Percentiles rank a stretch among this genome's conserved stretches.
phyloP scores from a whole-genome alignment of 129 eudicot species.

The Flaveria trinervia region DNA sequence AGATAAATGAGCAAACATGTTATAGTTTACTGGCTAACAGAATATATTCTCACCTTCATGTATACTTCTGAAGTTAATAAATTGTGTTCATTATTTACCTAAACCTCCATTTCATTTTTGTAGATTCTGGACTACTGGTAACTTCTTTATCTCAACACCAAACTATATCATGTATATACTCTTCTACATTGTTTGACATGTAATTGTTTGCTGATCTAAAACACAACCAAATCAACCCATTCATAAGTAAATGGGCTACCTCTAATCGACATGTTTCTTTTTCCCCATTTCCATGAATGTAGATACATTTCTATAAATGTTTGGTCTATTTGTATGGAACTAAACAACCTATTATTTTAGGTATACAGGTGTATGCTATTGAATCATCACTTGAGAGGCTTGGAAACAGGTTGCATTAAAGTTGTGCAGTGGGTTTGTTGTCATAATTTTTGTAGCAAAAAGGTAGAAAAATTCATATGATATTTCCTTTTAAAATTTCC shows the following conservation, averaged over 20 bases:
- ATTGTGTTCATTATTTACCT: too few species aligned
- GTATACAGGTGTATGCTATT: constrained; percentile 77
- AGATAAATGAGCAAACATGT: too few species aligned
- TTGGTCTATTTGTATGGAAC: not conserved
- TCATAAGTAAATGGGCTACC: not conserved
- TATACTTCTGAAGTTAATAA: too few species aligned
- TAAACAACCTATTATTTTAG: not conserved
- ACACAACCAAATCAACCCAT: not conserved
- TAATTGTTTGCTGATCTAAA: not conserved
- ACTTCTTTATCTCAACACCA: too few species aligned
- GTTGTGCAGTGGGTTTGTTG: constrained; percentile 83
- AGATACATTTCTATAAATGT: not conserved
- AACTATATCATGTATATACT: too few species aligned
- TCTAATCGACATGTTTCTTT: not conserved
- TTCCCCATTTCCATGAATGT: not conserved
- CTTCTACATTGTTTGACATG: too few species aligned
- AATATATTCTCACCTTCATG: too few species aligned
- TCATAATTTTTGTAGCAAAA: constrained; percentile 26
- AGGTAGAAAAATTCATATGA: constrained; percentile 52
- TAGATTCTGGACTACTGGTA: too few species aligned
- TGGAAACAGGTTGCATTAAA: constrained; percentile 85
- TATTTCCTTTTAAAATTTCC: constrained; percentile 27
- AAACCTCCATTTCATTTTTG: too few species aligned
- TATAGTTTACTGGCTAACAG: too few species aligned
- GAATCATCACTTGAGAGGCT: constrained; percentile 88